These are phyloP conservation scores for Coix lacrymajobi DNA, from an alignment of 176 grass and related monocot species.

Conservation along the genomic window DNA sequence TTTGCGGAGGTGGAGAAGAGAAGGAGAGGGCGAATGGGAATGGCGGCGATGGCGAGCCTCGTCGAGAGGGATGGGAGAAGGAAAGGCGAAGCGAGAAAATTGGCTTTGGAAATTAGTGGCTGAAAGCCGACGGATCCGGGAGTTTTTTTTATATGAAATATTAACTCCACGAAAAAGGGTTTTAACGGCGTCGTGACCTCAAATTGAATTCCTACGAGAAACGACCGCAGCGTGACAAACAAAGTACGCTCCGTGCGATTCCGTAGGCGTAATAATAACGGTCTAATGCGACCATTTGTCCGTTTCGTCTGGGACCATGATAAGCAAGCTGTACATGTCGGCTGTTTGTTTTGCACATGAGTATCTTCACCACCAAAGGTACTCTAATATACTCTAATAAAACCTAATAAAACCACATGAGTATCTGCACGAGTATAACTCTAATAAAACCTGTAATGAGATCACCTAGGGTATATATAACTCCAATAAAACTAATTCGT, in stretches of 20 bases:
- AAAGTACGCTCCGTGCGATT: not conserved
- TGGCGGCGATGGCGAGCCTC: conserved; percentile 41
- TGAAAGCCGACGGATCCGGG: conserved; percentile 32
- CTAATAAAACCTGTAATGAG: too few species aligned
- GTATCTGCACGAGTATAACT: too few species aligned
- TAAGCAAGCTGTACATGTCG: not conserved
- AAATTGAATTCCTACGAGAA: not conserved
- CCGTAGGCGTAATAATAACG: not conserved
- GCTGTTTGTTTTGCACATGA: not conserved
- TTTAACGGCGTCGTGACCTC: conserved; percentile 32
- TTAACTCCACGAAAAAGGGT: not conserved
- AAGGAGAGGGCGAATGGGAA: conserved; percentile 30
- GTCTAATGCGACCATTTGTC: conserved; percentile 1
- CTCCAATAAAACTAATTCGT: too few species aligned
- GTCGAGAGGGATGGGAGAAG: conserved; percentile 20
- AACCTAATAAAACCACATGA: too few species aligned
- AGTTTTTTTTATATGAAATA: not conserved
- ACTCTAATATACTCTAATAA: too few species aligned
- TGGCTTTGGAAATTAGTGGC: conserved; percentile 49
- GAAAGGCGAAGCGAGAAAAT: conserved; percentile 34
- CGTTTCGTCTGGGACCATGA: not conserved
- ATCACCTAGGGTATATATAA: too few species aligned
- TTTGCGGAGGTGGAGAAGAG: conserved; percentile 33
- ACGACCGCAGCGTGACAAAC: not conserved
- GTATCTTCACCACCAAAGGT: not conserved